Base-by-base conservation (phyloP, 2,329 filamentous ascomycete genomes). In the Grosmannia serpens region DNA sequence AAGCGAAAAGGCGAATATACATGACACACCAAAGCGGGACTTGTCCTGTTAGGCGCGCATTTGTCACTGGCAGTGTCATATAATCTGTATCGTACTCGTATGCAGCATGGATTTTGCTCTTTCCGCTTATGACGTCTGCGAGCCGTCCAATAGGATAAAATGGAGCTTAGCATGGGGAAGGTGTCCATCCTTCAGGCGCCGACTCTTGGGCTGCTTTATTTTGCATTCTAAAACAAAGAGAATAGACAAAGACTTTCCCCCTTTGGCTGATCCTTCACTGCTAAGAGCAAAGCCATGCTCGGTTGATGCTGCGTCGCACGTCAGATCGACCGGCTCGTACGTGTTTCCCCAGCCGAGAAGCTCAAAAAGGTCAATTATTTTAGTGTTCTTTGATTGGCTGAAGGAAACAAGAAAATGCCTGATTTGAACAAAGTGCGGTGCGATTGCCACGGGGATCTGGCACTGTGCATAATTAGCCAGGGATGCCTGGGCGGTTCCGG, bases 371-470 rank as follows among this genome's bases (percentile, higher is more conserved):
- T 51, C 55, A 58, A 56, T 20, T 46, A 17, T 57, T 57, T 58
- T 62, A 55, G 60, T 60, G 58, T 60, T 53, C 59, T 62, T 22
- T 62, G 52, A 62, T 63, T 63, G 62, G 62, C 46, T 56, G 31
- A 7, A 7, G 1, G 15, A 15, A 15, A 35, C 13, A 15, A 29
- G 27, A 27, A 54, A 54, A 50, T 60, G 53, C 59, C 61, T 58
- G 55, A 51, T 60, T 60, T 41, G 57, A 49, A 13, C 53, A 58
- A 27, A 60, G 58, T 60, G 60, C 58, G 56, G 11, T 1, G n/a
- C 26, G n/a, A n/a, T 20, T 20, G 20, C 17, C 15, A 31, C 41
- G 8, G 44, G n/a, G 51, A 47, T 53, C 56, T 58, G 11, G 51
- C 41, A 54, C 51, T 54, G 56, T 58, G 41, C 35, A 1, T 26